Conservation (phyloP, 371 early-diverging fungal genomes). For the Globomyces sp. region DNA sequence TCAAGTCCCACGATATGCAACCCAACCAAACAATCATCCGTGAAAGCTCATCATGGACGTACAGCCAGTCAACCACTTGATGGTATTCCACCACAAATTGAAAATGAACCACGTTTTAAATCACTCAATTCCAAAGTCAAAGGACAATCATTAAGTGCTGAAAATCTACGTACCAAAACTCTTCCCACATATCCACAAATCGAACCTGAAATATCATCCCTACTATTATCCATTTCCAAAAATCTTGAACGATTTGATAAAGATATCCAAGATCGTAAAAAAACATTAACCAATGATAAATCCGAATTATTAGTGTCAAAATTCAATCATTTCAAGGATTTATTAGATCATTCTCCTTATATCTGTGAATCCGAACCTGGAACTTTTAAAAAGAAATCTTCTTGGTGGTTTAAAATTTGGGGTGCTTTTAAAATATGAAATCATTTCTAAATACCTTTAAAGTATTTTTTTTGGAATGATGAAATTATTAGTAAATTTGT, state of each 20-base stretch:
- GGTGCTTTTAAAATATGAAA: not conserved
- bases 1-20: not conserved
- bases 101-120: not conserved
- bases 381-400: slow-evolving; percentile 14
- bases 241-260: slow-evolving; percentile 6
- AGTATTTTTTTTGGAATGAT: too few relatives aligned
- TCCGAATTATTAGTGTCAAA: not conserved
- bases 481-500: too few relatives aligned
- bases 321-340: slow-evolving; percentile 4
- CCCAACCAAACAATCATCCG: not conserved
- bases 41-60: not conserved
- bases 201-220: slow-evolving; percentile 3
- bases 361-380: not conserved
- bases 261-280: slow-evolving; percentile 9
- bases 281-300: not conserved
- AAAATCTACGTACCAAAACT: not conserved
- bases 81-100: slow-evolving; percentile 1
- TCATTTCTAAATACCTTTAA: too few relatives aligned
- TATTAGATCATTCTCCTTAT: slow-evolving; percentile 3
- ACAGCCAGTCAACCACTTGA: not conserved
- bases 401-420: slow-evolving; percentile 14
- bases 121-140: not conserved
- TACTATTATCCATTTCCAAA: slow-evolving; percentile 10
- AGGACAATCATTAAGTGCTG: not conserved
- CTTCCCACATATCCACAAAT: not conserved